Base-by-base conservation (phyloP, 208 protist genomes). In the Acanthamoeba royreba region DNA sequence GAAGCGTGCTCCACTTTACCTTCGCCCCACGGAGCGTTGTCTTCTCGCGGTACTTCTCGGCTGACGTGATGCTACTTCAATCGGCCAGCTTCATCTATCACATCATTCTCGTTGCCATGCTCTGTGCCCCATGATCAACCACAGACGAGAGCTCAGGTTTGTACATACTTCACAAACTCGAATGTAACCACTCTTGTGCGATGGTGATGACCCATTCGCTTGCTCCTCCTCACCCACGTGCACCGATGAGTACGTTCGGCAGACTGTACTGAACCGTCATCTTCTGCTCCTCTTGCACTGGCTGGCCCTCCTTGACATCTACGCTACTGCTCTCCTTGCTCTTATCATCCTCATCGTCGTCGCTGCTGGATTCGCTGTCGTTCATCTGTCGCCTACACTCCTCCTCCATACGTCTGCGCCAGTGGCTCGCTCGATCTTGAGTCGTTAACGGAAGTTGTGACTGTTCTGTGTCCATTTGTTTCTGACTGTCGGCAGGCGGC, bases 21-120 rank as follows among this genome's bases (percentile, higher is more conserved):
- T 81, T 81, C 17, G 69, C 69, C 9, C 69, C 69, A 38, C 69
- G 40, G n/a, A 47, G 69, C 40, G 40, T 81, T 11, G 69, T 81
- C 19, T 81, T 81, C 69, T 81, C 69, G 69, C 69, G 69, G 15
- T 81, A 81, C 38, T 47, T 81, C 69, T 81, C 69, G 38, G 43
- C 40, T n/a, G 69, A 81, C 40, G 69, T 81, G 35, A 81, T 81
- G 69, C 69, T 81, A 42, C 69, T 81, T 8, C 69, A 81, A 42
- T 81, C 69, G n/a, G 69, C 69, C 9, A 81, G 69, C 69, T 81
- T 81, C 40, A 81, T 81, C 69, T 81, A 81, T 28, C 33, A 81
- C 69, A 47, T 81, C 33, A 47, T 81, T n/a, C 5, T 81, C 40
- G 47, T 42, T 42, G 69, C 69, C 38, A 81, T 49, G 69, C 69